Conservation (phyloP, 352 stramenopile genomes). For the Phytophthora sansomeana region DNA sequence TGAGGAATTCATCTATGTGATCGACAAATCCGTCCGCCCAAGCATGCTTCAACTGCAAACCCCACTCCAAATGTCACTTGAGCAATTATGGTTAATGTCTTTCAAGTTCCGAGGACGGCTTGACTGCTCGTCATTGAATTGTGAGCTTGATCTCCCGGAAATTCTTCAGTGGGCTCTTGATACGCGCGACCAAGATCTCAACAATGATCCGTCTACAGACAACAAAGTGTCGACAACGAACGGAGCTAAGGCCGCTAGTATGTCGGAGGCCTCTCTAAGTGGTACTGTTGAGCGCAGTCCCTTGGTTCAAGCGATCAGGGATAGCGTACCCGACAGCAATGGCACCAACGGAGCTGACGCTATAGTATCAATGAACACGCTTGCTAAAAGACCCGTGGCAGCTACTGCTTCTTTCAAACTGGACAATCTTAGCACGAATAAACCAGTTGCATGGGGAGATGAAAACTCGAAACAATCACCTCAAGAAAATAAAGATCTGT, state of each 20-base stretch:
- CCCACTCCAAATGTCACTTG: conserved; percentile 25
- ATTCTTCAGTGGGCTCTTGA: conserved; percentile 38
- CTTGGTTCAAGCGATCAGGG: conserved; percentile 19
- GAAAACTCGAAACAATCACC: conserved; percentile 4
- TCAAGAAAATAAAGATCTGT: conserved; percentile 13
- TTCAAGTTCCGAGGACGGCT: conserved; percentile 33
- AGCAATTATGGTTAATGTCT: conserved; percentile 35
- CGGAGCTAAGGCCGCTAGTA: not conserved
- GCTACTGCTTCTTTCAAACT: conserved; percentile 18
- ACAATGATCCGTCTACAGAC: conserved; percentile 1
- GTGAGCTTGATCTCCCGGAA: conserved; percentile 23
- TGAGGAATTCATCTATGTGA: conserved; percentile 55
- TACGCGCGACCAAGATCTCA: conserved; percentile 28
- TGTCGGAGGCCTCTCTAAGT: conserved; percentile 8
- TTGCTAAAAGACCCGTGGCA: not conserved
- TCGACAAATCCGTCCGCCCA: conserved; percentile 53
- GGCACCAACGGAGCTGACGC: conserved; percentile 1
- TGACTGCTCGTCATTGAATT: conserved; percentile 38
- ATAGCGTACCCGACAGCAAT: conserved; percentile 6
- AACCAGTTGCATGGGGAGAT: conserved; percentile 29
- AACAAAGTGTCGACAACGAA: not conserved
- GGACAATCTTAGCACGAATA: conserved; percentile 25
- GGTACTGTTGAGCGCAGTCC: conserved; percentile 22
- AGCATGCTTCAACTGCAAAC: conserved; percentile 28
- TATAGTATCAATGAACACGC: not conserved